Base-by-base conservation (phyloP, 2,329 filamentous ascomycete species). In the Calonectria crousiana region DNA sequence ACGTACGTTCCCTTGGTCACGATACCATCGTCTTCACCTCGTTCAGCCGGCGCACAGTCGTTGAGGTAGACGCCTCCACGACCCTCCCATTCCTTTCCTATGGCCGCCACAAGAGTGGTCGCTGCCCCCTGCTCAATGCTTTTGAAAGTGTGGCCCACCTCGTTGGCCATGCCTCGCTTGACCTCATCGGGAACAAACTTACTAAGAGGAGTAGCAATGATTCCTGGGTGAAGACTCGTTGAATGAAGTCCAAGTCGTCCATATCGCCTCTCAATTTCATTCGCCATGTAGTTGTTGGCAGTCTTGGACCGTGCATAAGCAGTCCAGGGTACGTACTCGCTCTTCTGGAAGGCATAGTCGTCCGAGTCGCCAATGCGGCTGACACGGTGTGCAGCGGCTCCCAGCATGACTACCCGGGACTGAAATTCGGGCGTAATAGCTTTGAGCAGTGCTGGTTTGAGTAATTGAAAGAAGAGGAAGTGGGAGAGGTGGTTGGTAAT, bases 331-430 rank as follows among this genome's bases (percentile, higher is more conserved):
- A 74, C 2, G 3, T 78, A 80, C 0, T 30, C 26, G 0, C 74
- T 69, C 1, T 77, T 74, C 4, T 78, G 69, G 49, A 76, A 34
- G 3, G 69, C 69, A 13, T 78, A 77, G 18, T 74, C 75, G 30
- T 80, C 77, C 1, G 70, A 68, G 58, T 74, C 70, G 16, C 69
- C 74, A 26, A 78, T 49, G 6, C 28, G 58, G 4, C 66, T 41
- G 0, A 41, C 10, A 0, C 77, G 74, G 11, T 91, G 89, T 2
- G 78, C 88, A 0, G 83, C 76, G 1, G 86, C 88, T 0, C 87
- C 84, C 1, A 90, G 78, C 0, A 82, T 80, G 58, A 92, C 83
- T 2, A 91, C 86, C 2, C 90, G 85, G 0, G 86, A 89, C 6
- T 84, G 78, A 67, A 87, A 88, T 0, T 78, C 74, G 0, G 85